Conservation (phyloP, 83 land plant species). For the Picea abies region DNA sequence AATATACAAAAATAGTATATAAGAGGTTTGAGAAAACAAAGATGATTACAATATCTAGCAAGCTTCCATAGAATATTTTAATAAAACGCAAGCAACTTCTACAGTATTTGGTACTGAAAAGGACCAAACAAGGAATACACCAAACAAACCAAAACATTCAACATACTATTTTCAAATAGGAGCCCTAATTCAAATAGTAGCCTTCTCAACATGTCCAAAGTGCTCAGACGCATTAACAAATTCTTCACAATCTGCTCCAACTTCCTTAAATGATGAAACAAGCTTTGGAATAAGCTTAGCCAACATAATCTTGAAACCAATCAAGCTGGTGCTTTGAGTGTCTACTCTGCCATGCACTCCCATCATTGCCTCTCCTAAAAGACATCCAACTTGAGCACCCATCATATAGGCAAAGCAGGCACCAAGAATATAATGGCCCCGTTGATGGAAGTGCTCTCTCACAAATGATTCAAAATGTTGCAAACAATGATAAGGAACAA, state of each 20-base stretch:
- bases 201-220: neutral
- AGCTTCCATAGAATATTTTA: neutral
- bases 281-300: conserved; percentile 41
- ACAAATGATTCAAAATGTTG: conserved; percentile 93
- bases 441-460: conserved; percentile 63
- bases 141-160: neutral
- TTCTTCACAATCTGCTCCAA: conserved; percentile 64
- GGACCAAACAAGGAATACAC: neutral
- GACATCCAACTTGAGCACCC: conserved; percentile 73
- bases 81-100: neutral
- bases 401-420: conserved; percentile 55
- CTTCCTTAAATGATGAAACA: conserved; percentile 43
- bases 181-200: neutral
- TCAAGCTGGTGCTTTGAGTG: conserved; percentile 45
- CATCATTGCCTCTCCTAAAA: conserved; percentile 17
- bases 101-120: neutral
- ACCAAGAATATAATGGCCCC: conserved; percentile 13
- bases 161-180: neutral
- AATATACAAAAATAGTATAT: neutral
- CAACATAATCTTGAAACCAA: conserved; percentile 93
- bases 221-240: conserved; percentile 18
- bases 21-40: neutral
- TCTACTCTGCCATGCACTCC: conserved; percentile 9
- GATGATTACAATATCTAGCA: neutral
- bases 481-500: neutral